phyloP scores from a whole-genome alignment of 148 eudicot genomes.

The Spergularia bocconei region DNA sequence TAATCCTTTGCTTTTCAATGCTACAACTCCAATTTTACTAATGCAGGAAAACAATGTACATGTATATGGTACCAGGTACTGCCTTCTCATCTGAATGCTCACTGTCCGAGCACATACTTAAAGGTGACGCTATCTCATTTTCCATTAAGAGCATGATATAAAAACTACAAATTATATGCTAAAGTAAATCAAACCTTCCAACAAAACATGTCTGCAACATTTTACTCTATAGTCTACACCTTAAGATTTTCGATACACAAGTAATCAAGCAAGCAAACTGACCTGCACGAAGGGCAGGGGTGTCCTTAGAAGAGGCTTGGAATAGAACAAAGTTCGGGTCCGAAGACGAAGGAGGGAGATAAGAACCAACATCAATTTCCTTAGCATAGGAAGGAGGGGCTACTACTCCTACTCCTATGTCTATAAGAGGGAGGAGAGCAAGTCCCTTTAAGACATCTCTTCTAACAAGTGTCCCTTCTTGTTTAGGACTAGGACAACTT shows the following conservation, averaged over 20 bases:
- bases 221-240: too few species aligned
- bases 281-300: slow-evolving; percentile 99
- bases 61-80: too few species aligned
- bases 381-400: slow-evolving; percentile 42
- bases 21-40: neutral
- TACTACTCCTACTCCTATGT: neutral
- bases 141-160: neutral
- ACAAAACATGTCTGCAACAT: neutral
- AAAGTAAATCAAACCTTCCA: neutral
- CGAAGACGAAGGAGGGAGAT: slow-evolving; percentile 51
- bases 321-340: slow-evolving; percentile 86
- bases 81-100: too few species aligned
- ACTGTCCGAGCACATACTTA: too few species aligned
- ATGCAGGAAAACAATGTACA: too few species aligned
- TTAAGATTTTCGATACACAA: too few species aligned
- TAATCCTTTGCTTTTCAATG: slow-evolving; percentile 24
- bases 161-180: neutral
- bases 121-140: neutral
- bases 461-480: slow-evolving; percentile 29
- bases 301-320: slow-evolving; percentile 82
- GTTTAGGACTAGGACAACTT: slow-evolving; percentile 10
- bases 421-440: slow-evolving; percentile 30
- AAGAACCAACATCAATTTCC: slow-evolving; percentile 80
- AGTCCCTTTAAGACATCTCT: slow-evolving; percentile 63
- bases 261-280: neutral